These are phyloP conservation scores for Fusarium camptoceras DNA, from an alignment of 2,329 filamentous ascomycete species.

Conservation along the genomic window DNA sequence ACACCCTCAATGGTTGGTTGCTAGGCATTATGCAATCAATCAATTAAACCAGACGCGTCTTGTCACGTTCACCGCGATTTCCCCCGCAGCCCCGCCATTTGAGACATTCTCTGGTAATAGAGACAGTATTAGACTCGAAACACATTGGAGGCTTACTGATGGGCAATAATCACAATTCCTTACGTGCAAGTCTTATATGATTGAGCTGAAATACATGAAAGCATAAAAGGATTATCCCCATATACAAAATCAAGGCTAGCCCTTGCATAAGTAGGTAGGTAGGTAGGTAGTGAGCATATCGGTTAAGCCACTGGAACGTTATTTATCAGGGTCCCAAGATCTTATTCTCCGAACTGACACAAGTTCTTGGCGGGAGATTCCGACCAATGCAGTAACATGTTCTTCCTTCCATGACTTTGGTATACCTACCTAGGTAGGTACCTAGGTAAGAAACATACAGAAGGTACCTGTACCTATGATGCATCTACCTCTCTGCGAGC, in stretches of 20 bases:
- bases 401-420: background rate
- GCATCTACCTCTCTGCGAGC: background rate
- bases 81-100: constrained; percentile 13
- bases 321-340: background rate
- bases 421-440: no score
- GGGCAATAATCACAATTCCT: background rate
- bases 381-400: background rate
- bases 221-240: background rate
- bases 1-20: background rate
- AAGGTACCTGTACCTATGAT: no score
- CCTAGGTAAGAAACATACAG: no score
- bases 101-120: background rate
- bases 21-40: constrained; percentile 21
- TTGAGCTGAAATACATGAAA: background rate
- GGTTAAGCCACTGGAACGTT: background rate
- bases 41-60: constrained; percentile 38
- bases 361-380: background rate
- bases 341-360: background rate
- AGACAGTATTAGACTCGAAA: background rate
- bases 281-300: background rate
- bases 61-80: constrained; percentile 22
- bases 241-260: background rate
- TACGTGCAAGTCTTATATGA: background rate
- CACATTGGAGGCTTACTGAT: background rate
- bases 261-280: background rate